A percentile compares a stretch with the other conserved stretches of the same genome.
Conservation (phyloP, 768 basidiomycete genomes). For the Sarcomyxa edulis region DNA sequence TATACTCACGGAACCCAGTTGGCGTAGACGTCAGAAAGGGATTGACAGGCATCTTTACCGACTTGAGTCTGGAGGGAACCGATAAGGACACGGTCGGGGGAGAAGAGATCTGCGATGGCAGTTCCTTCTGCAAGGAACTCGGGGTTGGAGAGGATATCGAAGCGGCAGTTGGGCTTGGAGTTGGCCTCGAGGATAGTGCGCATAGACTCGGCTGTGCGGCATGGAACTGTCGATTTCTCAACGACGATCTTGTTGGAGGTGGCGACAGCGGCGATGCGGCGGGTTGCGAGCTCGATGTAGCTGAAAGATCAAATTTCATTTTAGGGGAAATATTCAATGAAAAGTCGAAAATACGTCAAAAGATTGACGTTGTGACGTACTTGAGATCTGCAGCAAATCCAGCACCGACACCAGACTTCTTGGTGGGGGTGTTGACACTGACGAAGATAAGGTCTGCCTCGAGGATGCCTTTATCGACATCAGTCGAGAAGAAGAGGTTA, state of each 20-base stretch:
- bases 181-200: conserved; percentile 98
- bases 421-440: conserved; percentile 97
- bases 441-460: conserved; percentile 99
- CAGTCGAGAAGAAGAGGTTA: conserved; percentile 96
- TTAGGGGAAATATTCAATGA: conserved; percentile 4
- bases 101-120: conserved; percentile 83
- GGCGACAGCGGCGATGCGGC: conserved; percentile 90
- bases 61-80: conserved; percentile 90
- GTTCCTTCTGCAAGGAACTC: conserved; percentile 99
- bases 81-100: conserved; percentile 94
- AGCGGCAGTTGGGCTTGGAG: conserved; percentile 84
- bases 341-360: conserved; percentile 3
- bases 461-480: conserved; percentile 87
- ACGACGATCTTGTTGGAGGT: conserved; percentile 95
- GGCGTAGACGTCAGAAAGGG: conserved; percentile 78
- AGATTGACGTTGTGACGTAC: conserved; percentile 42
- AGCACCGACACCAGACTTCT: conserved; percentile 96
- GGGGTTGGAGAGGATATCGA: conserved; percentile 98
- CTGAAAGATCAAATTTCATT: conserved; percentile 33
- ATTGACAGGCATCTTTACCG: conserved; percentile 74
- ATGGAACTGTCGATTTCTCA: conserved; percentile 98
- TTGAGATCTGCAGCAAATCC: conserved; percentile 98
- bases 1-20: conserved; percentile 91
- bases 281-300: conserved; percentile 96
- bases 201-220: conserved; percentile 98